Evolutionary conservation across 2,329 filamentous ascomycete genomes (phyloP).

Genomic region (Aspergillus ruber): DNA sequence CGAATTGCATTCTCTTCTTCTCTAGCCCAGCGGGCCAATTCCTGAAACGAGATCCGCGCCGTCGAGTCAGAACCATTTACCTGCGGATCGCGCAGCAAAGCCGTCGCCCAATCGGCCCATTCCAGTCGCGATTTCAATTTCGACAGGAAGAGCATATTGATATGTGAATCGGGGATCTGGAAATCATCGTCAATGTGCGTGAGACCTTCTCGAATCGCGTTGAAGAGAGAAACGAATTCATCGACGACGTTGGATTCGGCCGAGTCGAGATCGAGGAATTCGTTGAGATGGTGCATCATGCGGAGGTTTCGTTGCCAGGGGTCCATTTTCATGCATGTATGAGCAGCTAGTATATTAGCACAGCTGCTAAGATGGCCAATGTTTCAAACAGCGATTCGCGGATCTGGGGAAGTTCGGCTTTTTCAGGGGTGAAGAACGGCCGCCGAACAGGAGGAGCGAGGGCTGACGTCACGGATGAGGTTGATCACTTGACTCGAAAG

Average conservation of each 20-base stretch:
- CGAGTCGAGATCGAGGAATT: conserved; percentile 22
- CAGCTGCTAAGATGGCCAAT: background rate
- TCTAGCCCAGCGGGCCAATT: conserved; percentile 16
- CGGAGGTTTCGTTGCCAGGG: conserved; percentile 20
- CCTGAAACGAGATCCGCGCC: conserved; percentile 16
- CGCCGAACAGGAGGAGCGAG: background rate
- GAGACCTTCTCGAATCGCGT: conserved; percentile 22
- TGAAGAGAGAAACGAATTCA: conserved; percentile 22
- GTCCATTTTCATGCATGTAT: conserved; percentile 10
- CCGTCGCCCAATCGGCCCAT: conserved; percentile 20
- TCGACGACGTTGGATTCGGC: conserved; percentile 17
- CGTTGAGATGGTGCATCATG: conserved; percentile 22
- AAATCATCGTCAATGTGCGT: conserved; percentile 20
- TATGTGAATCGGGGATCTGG: conserved; percentile 17
- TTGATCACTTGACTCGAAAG: background rate
- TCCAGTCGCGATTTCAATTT: conserved; percentile 19
- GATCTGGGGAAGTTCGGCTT: background rate
- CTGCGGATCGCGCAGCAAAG: conserved; percentile 19
- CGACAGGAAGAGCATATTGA: conserved; percentile 20
- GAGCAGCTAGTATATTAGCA: background rate
- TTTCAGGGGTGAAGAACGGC: background rate
- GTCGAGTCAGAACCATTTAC: conserved; percentile 12
- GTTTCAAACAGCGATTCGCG: background rate
- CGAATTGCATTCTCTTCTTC: conserved; percentile 13
- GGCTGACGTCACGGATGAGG: background rate